Evolutionary conservation across 495 filamentous ascomycete genomes (phyloP).

Genomic region (Talaromyces nanjingensis): DNA sequence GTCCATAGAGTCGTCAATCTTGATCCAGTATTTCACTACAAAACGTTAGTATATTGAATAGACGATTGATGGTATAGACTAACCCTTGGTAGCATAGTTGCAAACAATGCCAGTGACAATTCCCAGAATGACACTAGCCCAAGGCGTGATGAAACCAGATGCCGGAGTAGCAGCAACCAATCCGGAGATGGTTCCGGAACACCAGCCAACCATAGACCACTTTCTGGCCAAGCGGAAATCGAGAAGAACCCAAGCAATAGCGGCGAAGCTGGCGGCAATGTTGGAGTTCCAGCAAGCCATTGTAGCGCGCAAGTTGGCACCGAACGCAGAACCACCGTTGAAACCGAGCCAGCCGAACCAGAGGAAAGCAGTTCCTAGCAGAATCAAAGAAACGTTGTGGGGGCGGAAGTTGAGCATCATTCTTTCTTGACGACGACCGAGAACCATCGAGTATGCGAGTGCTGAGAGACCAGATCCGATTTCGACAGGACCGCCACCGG

Average conservation of each 20-base stretch:
- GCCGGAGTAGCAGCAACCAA: constrained; percentile 89
- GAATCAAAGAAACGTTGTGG: constrained; percentile 96
- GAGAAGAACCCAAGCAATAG: constrained; percentile 83
- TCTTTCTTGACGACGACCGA: constrained; percentile 95
- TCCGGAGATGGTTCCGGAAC: constrained; percentile 86
- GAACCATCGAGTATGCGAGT: constrained; percentile 89
- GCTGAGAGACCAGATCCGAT: constrained; percentile 91
- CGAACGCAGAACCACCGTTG: constrained; percentile 96
- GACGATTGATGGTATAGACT: constrained; percentile 14
- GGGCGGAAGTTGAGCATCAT: constrained; percentile 97
- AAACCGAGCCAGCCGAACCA: constrained; percentile 99
- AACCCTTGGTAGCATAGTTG: constrained; percentile 90
- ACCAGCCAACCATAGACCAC: constrained; percentile 99
- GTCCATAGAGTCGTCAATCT: constrained; percentile 95
- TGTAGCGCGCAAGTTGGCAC: constrained; percentile 87
- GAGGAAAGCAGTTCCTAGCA: constrained; percentile 87
- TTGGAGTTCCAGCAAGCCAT: constrained; percentile 99
- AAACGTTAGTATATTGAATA: constrained; percentile 15
- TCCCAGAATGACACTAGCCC: constrained; percentile 81
- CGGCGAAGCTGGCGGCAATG: constrained; percentile 80
- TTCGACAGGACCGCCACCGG: constrained; percentile 95
- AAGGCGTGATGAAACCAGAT: constrained; percentile 80
- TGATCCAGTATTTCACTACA: constrained; percentile 86
- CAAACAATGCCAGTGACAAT: constrained; percentile 76
- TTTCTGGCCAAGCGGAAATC: constrained; percentile 93